Percentiles rank a stretch among this genome's conserved stretches.
Evolutionary conservation across 2,329 filamentous ascomycete species (phyloP).

Genomic region (Ambrosiella xylebori): DNA sequence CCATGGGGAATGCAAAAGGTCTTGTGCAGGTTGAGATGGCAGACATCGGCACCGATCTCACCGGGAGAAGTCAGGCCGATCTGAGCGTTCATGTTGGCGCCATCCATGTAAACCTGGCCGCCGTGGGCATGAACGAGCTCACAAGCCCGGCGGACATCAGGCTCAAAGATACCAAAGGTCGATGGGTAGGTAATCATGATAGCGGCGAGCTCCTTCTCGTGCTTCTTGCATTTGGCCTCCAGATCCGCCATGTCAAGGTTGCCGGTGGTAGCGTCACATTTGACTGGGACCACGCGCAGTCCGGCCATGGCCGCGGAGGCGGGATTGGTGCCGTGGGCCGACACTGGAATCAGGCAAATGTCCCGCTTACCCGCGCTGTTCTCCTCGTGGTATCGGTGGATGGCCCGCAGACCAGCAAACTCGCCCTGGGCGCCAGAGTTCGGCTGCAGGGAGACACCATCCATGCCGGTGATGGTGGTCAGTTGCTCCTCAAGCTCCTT

Average conservation of each 20-base stretch:
- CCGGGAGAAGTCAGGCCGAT: constrained; percentile 90
- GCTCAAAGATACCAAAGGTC: constrained; percentile 91
- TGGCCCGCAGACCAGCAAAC: constrained; percentile 76
- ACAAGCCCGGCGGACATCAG: constrained; percentile 69
- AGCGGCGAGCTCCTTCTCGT: constrained; percentile 68
- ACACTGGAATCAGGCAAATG: constrained; percentile 86
- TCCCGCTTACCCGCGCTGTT: constrained; percentile 56
- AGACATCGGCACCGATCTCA: constrained; percentile 89
- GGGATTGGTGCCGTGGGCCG: constrained; percentile 89
- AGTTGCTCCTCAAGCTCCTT: constrained; percentile 58
- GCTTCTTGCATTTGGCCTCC: constrained; percentile 73
- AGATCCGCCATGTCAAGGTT: constrained; percentile 81
- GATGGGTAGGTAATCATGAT: constrained; percentile 97
- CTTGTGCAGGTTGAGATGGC: constrained; percentile 95
- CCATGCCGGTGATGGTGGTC: constrained; percentile 72
- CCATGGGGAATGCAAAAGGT: constrained; percentile 98
- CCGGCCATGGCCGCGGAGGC: constrained; percentile 91
- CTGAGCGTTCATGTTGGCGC: constrained; percentile 96
- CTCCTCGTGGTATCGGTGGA: constrained; percentile 66
- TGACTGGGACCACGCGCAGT: constrained; percentile 83
- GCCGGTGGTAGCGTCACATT: constrained; percentile 72
- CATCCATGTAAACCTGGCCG: constrained; percentile 96
- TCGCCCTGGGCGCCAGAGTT: constrained; percentile 95
- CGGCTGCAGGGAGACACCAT: constrained; percentile 75
- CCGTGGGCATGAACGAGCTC: constrained; percentile 72